Percentiles rank a stretch among this genome's conserved stretches.
phyloP scores from a whole-genome alignment of 331 rosid genomes.

The Rhamnella rubrinervis region DNA sequence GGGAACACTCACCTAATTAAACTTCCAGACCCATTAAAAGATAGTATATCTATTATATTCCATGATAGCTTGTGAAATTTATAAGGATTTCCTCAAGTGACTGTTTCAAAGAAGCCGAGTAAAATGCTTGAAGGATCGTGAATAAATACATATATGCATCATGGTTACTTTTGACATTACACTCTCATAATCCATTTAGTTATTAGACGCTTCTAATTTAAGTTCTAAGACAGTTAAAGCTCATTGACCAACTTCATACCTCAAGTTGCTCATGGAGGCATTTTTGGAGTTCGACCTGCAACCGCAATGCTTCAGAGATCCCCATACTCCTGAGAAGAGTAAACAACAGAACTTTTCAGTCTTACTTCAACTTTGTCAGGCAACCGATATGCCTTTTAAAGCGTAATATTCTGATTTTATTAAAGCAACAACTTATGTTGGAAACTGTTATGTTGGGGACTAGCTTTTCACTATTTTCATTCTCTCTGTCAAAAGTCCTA shows the following conservation, averaged over 20 bases:
- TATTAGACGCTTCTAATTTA: background rate
- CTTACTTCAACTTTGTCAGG: background rate
- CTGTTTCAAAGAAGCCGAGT: background rate
- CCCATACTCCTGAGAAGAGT: slow-evolving; percentile 67
- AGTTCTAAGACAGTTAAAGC: background rate
- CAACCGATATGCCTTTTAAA: background rate
- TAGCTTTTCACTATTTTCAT: background rate
- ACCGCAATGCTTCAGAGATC: slow-evolving; percentile 78
- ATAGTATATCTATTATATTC: too few species aligned
- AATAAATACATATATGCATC: background rate
- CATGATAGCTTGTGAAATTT: too few species aligned
- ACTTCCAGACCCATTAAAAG: too few species aligned
- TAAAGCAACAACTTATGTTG: background rate
- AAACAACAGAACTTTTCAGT: background rate
- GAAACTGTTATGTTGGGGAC: background rate
- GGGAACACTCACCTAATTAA: too few species aligned
- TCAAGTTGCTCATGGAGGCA: slow-evolving; percentile 97
- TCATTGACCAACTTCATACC: slow-evolving; percentile 44
- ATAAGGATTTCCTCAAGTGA: too few species aligned
- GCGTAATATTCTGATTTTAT: background rate
- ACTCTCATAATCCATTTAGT: background rate
- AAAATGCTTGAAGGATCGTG: background rate
- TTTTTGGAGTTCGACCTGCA: slow-evolving; percentile 96
- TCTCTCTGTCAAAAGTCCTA: background rate
- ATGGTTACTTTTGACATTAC: background rate